A percentile compares a stretch with the other conserved stretches of the same genome.
These are phyloP conservation scores for Dimocarpus longan DNA, from an alignment of 345 rosid species.

Conservation along the genomic window DNA sequence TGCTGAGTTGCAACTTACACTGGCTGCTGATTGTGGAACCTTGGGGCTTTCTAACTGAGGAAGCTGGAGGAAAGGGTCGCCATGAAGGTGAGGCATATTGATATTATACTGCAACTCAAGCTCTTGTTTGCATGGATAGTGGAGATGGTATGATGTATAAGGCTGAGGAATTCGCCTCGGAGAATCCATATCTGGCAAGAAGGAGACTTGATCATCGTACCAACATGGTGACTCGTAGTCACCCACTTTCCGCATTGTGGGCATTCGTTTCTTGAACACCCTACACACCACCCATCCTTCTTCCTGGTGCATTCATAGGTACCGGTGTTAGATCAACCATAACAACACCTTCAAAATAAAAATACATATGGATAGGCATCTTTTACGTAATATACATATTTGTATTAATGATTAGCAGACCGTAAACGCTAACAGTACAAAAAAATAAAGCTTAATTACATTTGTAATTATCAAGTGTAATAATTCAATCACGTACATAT, in stretches of 20 bases:
- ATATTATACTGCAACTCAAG: slow-evolving; percentile 59
- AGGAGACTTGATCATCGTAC: slow-evolving; percentile 86
- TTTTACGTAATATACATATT: no score
- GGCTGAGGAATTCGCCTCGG: slow-evolving; percentile 57
- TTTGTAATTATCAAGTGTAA: no score
- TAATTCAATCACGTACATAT: no score
- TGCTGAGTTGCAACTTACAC: slow-evolving; percentile 47
- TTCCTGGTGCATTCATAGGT: slow-evolving; percentile 57
- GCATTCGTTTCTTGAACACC: slow-evolving; percentile 85
- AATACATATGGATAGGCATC: not conserved
- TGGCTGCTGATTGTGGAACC: slow-evolving; percentile 52
- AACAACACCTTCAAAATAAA: not conserved
- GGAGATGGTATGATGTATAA: slow-evolving; percentile 45
- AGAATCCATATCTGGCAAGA: slow-evolving; percentile 67
- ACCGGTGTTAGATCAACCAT: slow-evolving; percentile 9
- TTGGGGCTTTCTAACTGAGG: slow-evolving; percentile 84
- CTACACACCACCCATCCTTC: slow-evolving; percentile 99
- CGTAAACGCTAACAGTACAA: no score
- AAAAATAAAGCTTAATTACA: no score
- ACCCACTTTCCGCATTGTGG: slow-evolving; percentile 62
- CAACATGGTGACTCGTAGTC: slow-evolving; percentile 73
- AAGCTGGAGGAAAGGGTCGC: slow-evolving; percentile 69
- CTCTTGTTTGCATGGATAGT: slow-evolving; percentile 84
- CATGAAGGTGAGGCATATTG: slow-evolving; percentile 34
- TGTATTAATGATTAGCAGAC: no score